Evolutionary conservation across 164 flowering plant species (phyloP), one percentile per base, ranked within the genome.

Genomic region (Pachysandra terminalis): DNA sequence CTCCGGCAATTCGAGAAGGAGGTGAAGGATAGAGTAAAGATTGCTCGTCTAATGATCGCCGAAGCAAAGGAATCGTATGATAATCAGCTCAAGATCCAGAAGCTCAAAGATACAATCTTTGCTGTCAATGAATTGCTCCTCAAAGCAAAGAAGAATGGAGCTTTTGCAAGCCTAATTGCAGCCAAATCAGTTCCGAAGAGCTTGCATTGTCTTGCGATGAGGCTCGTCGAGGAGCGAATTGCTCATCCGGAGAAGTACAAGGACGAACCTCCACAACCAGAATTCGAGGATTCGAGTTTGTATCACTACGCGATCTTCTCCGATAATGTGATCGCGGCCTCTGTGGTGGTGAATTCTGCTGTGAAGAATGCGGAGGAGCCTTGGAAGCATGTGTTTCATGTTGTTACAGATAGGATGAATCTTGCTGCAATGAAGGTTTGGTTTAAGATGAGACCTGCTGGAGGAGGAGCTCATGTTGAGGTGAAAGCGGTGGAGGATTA

Each of bases 71-170:
- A 94, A 78, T 87, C 89, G 5, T 94, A 88, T 65, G 97, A 94
- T 74, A 94, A 90, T 74, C 97, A 91, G 84, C 66, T 94, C 52
- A 94, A 94, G 83, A 94, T 94, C 67, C 98, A 91, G 85, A 94
- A 94, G 78, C 73, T 94, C 74, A 91, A 87, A 67, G 98, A 94
- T 63, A 94, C 97, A 0, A 88, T 94, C 32, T 94, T 94, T 72
- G 91, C 98, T 0, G 98, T 90, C 5, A 78, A 87, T 59, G 98
- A 94, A 75, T 79, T 84, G 81, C 81, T 94, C 14, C 25, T 80
- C 16, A 91, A 92, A 81, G 97, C 96, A 0, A 95, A 86, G 80
- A 95, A 89, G 80, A 92, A 86, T 62, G 96, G 96, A 0, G 87
- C 84, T 0, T 71, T 88, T 68, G 88, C 93, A 0, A 91, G 95